These are phyloP conservation scores for Populus hybrid DNA, from an alignment of 441 rosid genomes.

Conservation along the genomic window DNA sequence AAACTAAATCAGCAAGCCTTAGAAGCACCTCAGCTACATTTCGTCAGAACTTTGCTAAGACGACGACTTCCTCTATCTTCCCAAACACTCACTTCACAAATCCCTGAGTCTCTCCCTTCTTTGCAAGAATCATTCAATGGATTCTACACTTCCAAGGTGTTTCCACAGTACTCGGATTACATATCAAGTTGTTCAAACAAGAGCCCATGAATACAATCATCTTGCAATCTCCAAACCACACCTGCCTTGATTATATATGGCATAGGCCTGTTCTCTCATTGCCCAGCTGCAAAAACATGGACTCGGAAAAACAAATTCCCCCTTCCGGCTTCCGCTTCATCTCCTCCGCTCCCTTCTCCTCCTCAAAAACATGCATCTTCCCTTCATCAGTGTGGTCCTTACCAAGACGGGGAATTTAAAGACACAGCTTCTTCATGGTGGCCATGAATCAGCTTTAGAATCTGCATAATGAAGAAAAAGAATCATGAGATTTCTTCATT, in stretches of 20 bases:
- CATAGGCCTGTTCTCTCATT: conserved; percentile 74
- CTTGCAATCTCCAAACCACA: conserved; percentile 53
- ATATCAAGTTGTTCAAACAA: conserved; percentile 51
- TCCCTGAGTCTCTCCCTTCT: conserved; percentile 75
- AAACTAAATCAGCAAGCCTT: conserved; percentile 26
- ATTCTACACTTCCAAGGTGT: conserved; percentile 64
- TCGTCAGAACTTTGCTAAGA: conserved; percentile 57
- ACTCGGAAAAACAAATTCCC: conserved; percentile 34
- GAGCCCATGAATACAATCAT: conserved; percentile 64
- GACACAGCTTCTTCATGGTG: conserved; percentile 77
- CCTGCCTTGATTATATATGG: conserved; percentile 94
- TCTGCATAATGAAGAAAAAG: conserved; percentile 63
- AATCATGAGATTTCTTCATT: conserved; percentile 70
- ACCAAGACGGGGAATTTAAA: conserved; percentile 72
- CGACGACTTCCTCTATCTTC: conserved; percentile 59
- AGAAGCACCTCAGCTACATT: conserved; percentile 47
- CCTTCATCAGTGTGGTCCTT: conserved; percentile 73
- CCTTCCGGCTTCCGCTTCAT: conserved; percentile 27
- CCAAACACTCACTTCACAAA: conserved; percentile 66
- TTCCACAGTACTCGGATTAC: conserved; percentile 58
- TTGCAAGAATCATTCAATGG: conserved; percentile 54
- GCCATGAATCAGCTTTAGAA: conserved; percentile 62
- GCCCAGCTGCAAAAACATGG: conserved; percentile 58
- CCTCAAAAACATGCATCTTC: conserved; percentile 40
- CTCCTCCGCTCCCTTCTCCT: conserved; percentile 30